Evolutionary conservation across 176 grass and related monocot species (phyloP), one percentile per base, ranked within the genome.

Genomic region (Aegilops speltoides): DNA sequence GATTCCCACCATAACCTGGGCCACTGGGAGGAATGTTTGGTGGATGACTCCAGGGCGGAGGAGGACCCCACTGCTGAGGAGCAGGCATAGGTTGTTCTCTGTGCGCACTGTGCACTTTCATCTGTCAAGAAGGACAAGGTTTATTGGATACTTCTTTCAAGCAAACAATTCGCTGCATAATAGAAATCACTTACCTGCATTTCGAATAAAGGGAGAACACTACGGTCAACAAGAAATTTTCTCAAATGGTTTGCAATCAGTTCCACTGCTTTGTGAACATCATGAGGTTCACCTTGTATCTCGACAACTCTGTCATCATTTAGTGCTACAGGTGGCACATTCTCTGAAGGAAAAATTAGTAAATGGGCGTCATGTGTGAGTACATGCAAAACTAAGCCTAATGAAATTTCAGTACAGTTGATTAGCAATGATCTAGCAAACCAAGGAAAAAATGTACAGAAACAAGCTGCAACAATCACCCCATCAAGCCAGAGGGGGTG

Each of bases 161-260:
- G 76, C 65, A 86, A 80, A 60, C 48, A 74, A 86, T 74, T 73
- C 17, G 57, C 40, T 75, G 52, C 24, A 62, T 60, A 77, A 22
- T 2, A 79, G 36, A 85, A 91, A 41, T 48, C 1, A 57, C 74
- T 89, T 90, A 89, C 97, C 86, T 91, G 94, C 15, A 76, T 84
- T 88, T 96, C 97, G 29, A 94, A 99, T 78, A 99, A 87, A 83
- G 94, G 97, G 60, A 99, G 90, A 63, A 99, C 94, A 71, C 90
- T 93, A 83, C 92, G 94, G 86, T 99, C 97, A 87, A 99, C 92
- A 85, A 99, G 90, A 94, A 99, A 99, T 68, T 99, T 99, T 86
- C 94, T 94, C 66, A 99, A 80, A 86, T 99, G 92, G 22, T 28
- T 88, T 83, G 94, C 87, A 85, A 99, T 96, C 79, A 99, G 80